Conservation (phyloP, 2,329 filamentous ascomycete genomes). For the Alternaria viburni region DNA sequence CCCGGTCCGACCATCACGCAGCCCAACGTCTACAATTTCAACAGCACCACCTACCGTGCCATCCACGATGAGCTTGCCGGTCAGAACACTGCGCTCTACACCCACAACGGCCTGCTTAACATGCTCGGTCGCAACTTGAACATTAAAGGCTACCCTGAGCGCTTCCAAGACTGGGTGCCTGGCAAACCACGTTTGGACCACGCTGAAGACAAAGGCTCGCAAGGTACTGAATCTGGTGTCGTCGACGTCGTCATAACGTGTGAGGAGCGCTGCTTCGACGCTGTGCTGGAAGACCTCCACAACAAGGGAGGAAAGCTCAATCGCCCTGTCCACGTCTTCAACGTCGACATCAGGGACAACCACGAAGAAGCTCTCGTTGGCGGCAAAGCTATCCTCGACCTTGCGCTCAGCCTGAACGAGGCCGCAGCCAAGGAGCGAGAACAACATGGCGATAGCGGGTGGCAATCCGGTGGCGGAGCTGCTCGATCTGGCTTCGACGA, state of each 20-base stretch:
- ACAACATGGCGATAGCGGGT: conserved; percentile 66
- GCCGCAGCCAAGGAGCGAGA: conserved; percentile 80
- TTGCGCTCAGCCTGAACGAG: conserved; percentile 83
- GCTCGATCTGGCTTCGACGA: conserved; percentile 85
- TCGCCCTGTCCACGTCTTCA: conserved; percentile 94
- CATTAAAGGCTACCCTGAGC: conserved; percentile 94
- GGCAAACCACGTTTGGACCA: conserved; percentile 80
- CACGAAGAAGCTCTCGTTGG: conserved; percentile 94
- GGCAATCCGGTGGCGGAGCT: conserved; percentile 65
- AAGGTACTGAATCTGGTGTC: conserved; percentile 84
- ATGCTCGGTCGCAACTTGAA: conserved; percentile 93
- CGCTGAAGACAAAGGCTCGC: conserved; percentile 73
- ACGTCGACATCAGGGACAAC: conserved; percentile 97
- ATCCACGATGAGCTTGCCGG: conserved; percentile 90
- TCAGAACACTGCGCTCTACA: conserved; percentile 88
- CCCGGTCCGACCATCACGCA: conserved; percentile 90
- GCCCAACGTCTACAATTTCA: conserved; percentile 98
- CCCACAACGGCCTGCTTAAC: conserved; percentile 88
- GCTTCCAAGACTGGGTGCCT: conserved; percentile 97
- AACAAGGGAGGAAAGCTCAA: conserved; percentile 86
- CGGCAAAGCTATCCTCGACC: conserved; percentile 87
- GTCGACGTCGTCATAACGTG: conserved; percentile 97
- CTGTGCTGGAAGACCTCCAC: conserved; percentile 91
- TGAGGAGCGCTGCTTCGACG: conserved; percentile 97
- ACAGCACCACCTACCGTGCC: conserved; percentile 90